Evolutionary conservation across 2,329 filamentous ascomycete species (phyloP), one percentile per base, ranked within the genome.

Genomic region (Apiospora arundinis): DNA sequence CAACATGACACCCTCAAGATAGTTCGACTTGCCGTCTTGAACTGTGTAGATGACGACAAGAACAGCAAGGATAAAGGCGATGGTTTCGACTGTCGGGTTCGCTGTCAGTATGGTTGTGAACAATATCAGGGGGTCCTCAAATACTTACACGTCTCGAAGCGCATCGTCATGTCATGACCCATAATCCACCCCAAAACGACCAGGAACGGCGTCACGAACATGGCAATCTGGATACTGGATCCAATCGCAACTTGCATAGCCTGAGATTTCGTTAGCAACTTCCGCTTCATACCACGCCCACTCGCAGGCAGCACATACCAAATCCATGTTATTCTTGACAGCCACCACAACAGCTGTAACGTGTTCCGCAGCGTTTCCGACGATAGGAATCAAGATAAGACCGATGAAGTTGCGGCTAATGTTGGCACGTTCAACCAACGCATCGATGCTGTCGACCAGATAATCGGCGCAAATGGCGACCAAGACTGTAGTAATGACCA

Each of bases 381-480:
- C 92, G 74, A 95, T 94, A 3, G 92, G 92, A 67, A 95, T 92
- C 25, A 95, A 83, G 68, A 95, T 93, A 67, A 95, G 84, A 84
- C 93, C 93, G 76, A 95, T 94, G 76, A 95, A 95, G 1, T 91
- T 93, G 82, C 93, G 93, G 84, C 91, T 94, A 79, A 95, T 92
- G 72, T 91, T 87, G 2, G 90, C 90, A 60, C 85, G 90, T 75
- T 90, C 86, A 32, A 94, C 93, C 66, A 95, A 88, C 40, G 86
- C 85, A 74, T 94, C 92, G 77, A 95, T 95, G 77, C 91, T 93
- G 76, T 90, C 91, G 45, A 95, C 93, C 8, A 95, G 86, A 77
- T 92, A 93, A 73, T 95, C 93, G 74, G 93, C 93, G 77, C 92
- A 94, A 70, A 93, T 80, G 23, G 92, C 88, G 40, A 95, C 92